Evolutionary conservation across 352 stramenopile genomes (phyloP).

Genomic region (Globisporangium camurandrum): DNA sequence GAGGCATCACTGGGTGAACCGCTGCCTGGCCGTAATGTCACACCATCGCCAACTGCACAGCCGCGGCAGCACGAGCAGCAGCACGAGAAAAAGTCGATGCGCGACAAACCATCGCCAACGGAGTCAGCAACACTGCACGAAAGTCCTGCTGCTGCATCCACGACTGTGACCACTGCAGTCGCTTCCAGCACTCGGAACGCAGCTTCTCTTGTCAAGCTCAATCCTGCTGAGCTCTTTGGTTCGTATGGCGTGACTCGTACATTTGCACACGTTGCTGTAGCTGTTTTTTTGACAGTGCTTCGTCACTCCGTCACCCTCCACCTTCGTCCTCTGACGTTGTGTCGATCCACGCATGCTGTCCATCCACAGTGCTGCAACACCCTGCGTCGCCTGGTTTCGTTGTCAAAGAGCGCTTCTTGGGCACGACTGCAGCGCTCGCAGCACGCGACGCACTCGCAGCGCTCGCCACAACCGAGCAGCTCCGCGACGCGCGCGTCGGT

Average conservation of each 20-base stretch:
- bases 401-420: slow-evolving; percentile 45
- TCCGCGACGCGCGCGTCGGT: slow-evolving; percentile 46
- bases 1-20: slow-evolving; percentile 45
- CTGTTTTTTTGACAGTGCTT: no score
- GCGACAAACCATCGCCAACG: no score
- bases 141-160: no score
- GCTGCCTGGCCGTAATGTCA: slow-evolving; percentile 7
- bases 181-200: not conserved
- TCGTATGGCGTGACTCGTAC: not conserved
- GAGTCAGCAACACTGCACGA: no score
- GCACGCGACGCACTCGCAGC: slow-evolving; percentile 32
- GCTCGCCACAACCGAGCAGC: slow-evolving; percentile 17
- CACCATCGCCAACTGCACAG: no score
- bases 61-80: not conserved
- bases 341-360: no score
- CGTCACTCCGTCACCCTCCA: no score
- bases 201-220: slow-evolving; percentile 18
- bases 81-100: no score
- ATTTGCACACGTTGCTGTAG: not conserved
- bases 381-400: slow-evolving; percentile 43
- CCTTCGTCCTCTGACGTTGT: no score
- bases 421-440: slow-evolving; percentile 18
- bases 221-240: slow-evolving; percentile 62
- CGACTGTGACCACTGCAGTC: not conserved
- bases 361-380: slow-evolving; percentile 31